These are phyloP conservation scores for Teratosphaeria gauchensis DNA, from an alignment of 2,329 filamentous ascomycete genomes.

Conservation along the genomic window DNA sequence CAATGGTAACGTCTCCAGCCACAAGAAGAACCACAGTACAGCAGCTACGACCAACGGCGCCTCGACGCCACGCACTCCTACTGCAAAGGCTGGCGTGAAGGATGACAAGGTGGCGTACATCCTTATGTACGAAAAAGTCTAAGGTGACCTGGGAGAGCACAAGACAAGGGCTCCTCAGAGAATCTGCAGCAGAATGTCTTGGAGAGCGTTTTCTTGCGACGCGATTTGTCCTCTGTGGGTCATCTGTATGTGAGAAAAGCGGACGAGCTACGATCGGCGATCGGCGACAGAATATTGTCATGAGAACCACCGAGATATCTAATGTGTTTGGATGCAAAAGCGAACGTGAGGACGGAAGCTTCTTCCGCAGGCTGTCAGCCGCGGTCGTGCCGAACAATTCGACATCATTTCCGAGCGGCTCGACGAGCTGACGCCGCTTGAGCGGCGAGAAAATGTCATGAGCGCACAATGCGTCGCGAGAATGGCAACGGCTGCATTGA, in stretches of 20 bases:
- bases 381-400: background rate
- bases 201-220: background rate
- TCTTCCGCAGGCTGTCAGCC: background rate
- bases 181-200: background rate
- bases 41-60: constrained; percentile 46
- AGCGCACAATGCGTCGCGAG: background rate
- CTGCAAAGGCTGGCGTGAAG: constrained; percentile 49
- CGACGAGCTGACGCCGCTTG: background rate
- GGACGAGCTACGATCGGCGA: background rate
- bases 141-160: background rate
- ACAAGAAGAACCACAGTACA: constrained; percentile 48
- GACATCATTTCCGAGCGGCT: background rate
- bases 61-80: constrained; percentile 47
- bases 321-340: background rate
- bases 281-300: background rate
- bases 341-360: background rate
- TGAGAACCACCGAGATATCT: background rate
- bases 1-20: constrained; percentile 44
- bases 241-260: background rate
- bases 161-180: background rate
- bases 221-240: background rate
- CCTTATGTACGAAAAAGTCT: constrained; percentile 67
- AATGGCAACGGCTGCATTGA: background rate
- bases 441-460: background rate
- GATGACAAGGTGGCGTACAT: constrained; percentile 98